Conservation (phyloP, 2,329 filamentous ascomycete species). For the Alternaria arbusti region DNA sequence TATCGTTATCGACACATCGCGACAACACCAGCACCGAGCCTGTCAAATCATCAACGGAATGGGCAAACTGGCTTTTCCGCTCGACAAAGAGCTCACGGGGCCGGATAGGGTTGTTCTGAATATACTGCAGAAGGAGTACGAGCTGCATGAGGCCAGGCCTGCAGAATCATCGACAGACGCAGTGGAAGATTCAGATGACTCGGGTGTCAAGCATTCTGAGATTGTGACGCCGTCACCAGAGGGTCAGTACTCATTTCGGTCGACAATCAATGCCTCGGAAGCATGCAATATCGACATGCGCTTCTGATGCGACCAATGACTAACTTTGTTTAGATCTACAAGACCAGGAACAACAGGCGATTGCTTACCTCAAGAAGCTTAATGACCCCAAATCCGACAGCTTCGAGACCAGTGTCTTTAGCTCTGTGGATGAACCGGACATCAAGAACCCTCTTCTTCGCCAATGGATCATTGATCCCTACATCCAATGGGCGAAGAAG, state of each 20-base stretch:
- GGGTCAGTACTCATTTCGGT: constrained; percentile 19
- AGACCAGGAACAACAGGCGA: constrained; percentile 43
- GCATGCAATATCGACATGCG: neutral
- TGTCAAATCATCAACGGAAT: constrained; percentile 18
- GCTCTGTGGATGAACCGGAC: constrained; percentile 58
- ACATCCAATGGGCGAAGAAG: constrained; percentile 61
- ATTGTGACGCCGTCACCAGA: constrained; percentile 40
- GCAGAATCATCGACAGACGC: constrained; percentile 7
- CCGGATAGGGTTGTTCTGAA: constrained; percentile 41
- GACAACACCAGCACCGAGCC: neutral
- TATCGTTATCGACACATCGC: neutral
- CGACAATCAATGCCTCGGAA: neutral
- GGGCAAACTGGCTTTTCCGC: constrained; percentile 40
- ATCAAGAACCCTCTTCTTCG: constrained; percentile 48
- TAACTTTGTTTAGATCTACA: constrained; percentile 29
- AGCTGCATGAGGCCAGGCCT: constrained; percentile 16
- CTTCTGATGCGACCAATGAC: neutral
- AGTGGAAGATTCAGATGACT: constrained; percentile 34
- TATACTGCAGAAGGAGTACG: constrained; percentile 38
- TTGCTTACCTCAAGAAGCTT: constrained; percentile 55
- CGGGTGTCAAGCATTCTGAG: constrained; percentile 32
- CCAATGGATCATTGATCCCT: constrained; percentile 63
- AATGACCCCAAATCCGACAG: constrained; percentile 57
- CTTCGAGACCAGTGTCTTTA: constrained; percentile 64
- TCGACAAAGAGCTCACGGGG: constrained; percentile 38